Percentiles rank a stretch among this genome's conserved stretches.
phyloP scores from a whole-genome alignment of 805 yeast species.

The Lipomyces anomalus region DNA sequence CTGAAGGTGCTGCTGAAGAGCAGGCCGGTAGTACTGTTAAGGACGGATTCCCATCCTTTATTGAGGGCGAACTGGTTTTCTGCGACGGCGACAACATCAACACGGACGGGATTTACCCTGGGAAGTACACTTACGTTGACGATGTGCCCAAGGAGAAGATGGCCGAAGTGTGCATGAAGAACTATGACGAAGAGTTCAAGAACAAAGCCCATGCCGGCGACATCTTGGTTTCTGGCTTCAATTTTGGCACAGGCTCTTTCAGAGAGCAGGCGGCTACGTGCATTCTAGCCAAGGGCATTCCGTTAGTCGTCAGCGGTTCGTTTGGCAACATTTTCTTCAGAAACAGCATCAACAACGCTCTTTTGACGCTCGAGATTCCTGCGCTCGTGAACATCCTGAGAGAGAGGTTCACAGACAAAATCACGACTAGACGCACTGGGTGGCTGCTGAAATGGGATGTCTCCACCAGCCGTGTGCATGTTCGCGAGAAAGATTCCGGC shows the following conservation, averaged over 20 bases:
- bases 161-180: constrained; percentile 99
- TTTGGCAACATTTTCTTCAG: constrained; percentile 95
- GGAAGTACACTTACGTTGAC: constrained; percentile 97
- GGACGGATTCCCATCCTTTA: constrained; percentile 84
- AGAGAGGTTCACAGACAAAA: constrained; percentile 55
- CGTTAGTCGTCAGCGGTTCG: constrained; percentile 91
- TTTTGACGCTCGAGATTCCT: constrained; percentile 90
- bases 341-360: constrained; percentile 93
- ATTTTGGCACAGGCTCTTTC: constrained; percentile 94
- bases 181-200: constrained; percentile 87
- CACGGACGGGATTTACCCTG: constrained; percentile 98
- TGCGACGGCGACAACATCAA: constrained; percentile 89
- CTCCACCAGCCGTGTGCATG: constrained; percentile 71
- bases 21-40: constrained; percentile 61
- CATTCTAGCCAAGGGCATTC: constrained; percentile 87
- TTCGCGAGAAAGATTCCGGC: constrained; percentile 50
- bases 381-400: constrained; percentile 72
- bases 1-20: constrained; percentile 32
- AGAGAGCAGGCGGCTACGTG: constrained; percentile 99
- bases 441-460: constrained; percentile 93
- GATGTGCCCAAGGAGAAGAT: constrained; percentile 89
- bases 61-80: constrained; percentile 84
- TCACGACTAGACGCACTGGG: constrained; percentile 90
- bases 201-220: constrained; percentile 78
- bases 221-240: constrained; percentile 84